These are phyloP conservation scores for Dactylellina haptotyla DNA, from an alignment of 2,329 filamentous ascomycete species.

Conservation along the genomic window DNA sequence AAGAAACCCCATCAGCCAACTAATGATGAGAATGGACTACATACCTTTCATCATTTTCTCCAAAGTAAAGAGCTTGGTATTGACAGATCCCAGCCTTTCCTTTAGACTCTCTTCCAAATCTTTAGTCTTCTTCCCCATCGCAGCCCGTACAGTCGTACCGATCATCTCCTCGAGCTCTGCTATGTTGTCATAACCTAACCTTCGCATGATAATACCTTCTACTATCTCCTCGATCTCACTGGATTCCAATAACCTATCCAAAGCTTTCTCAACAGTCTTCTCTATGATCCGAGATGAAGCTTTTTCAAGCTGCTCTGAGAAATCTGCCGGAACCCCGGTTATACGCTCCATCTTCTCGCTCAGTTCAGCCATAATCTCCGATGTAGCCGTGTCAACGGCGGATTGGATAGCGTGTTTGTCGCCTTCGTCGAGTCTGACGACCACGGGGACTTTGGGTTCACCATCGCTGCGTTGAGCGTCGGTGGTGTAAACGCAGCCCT, in stretches of 20 bases:
- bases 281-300: background rate
- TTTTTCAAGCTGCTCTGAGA: background rate
- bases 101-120: slow-evolving; percentile 10
- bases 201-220: background rate
- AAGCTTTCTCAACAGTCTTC: background rate
- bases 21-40: slow-evolving; percentile 3
- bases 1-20: background rate
- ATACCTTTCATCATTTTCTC: slow-evolving; percentile 31
- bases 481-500: slow-evolving; percentile 17
- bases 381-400: background rate
- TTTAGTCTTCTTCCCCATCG: background rate
- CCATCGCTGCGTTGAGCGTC: slow-evolving; percentile 4
- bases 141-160: background rate
- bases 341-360: background rate
- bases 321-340: background rate
- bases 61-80: slow-evolving; percentile 6
- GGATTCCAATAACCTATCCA: background rate
- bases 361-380: background rate
- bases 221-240: background rate
- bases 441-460: slow-evolving; percentile 19
- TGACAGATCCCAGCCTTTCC: slow-evolving; percentile 7
- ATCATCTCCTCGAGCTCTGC: background rate
- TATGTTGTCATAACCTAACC: background rate
- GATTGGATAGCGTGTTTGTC: slow-evolving; percentile 20
- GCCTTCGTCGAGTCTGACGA: slow-evolving; percentile 21